phyloP scores from a whole-genome alignment of 2,329 filamentous ascomycete genomes.

The Gremmenia infestans region DNA sequence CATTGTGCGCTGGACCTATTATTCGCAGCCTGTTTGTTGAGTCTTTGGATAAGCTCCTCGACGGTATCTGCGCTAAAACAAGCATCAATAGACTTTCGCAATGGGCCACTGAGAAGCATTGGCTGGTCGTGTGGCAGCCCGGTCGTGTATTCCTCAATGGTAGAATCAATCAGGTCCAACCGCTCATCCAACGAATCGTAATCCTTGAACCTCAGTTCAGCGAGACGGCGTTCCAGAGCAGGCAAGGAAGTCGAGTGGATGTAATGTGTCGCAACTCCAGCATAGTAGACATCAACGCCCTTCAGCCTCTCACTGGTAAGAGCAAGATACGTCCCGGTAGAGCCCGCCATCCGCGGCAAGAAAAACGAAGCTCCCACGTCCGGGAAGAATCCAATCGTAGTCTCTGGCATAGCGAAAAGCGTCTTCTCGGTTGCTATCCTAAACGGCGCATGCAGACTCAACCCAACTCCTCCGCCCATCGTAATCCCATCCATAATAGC shows the following conservation, averaged over 20 bases:
- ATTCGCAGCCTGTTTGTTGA: slow-evolving; percentile 30
- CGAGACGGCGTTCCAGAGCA: slow-evolving; percentile 75
- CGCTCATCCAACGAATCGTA: slow-evolving; percentile 59
- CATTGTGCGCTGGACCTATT: slow-evolving; percentile 52
- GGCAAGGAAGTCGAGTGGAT: slow-evolving; percentile 84
- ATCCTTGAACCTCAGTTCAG: slow-evolving; percentile 85
- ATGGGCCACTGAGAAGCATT: slow-evolving; percentile 60
- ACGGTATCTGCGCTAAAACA: slow-evolving; percentile 68
- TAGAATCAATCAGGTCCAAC: slow-evolving; percentile 70
- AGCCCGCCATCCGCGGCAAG: slow-evolving; percentile 81
- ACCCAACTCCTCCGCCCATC: slow-evolving; percentile 94
- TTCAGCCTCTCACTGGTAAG: slow-evolving; percentile 80
- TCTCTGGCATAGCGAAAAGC: slow-evolving; percentile 97
- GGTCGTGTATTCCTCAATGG: slow-evolving; percentile 87
- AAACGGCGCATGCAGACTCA: slow-evolving; percentile 93
- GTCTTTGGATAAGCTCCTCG: slow-evolving; percentile 61
- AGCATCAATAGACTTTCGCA: slow-evolving; percentile 79
- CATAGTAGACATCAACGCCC: slow-evolving; percentile 83
- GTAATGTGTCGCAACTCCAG: slow-evolving; percentile 93
- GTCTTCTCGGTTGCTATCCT: slow-evolving; percentile 94
- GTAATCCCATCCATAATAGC: slow-evolving; percentile 97
- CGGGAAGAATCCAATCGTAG: slow-evolving; percentile 96
- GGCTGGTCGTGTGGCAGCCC: slow-evolving; percentile 74
- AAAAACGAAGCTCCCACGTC: slow-evolving; percentile 97
- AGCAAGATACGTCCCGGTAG: slow-evolving; percentile 85